Evolutionary conservation across 2,329 filamentous ascomycete species (phyloP), one percentile per base, ranked within the genome.

Genomic region (Penicillium sp.): DNA sequence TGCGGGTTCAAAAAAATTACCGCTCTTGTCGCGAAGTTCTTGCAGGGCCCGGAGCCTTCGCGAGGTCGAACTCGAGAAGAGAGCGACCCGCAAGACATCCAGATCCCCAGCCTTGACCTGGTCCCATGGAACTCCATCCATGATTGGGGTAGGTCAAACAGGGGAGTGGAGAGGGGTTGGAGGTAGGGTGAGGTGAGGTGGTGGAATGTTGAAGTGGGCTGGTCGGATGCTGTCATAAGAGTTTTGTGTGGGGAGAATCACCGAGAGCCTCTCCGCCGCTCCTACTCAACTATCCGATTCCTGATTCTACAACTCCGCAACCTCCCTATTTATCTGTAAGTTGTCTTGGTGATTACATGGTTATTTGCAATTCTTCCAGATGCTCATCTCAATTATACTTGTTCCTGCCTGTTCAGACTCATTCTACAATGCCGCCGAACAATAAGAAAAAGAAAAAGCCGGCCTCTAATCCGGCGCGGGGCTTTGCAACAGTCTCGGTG

Each of bases 361-460:
- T 48, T 4, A 16, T 11, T 14, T 37, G 14, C 11, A 42, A 24
- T 11, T 6, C 10, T 19, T 33, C n/a, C 22, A 37, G 19, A 8
- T 31, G n/a, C 44, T 53, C 31, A 52, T 35, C 48, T 16, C 13
- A 6, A 27, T 21, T 46, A 22, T 21, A 11, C 35, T 26, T 16
- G 21, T 47, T 5, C 22, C 27, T 6, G 31, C 31, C 11, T 27
- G 2, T 24, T 27, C 53, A 62, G 59, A 56, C 45, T 24, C 37
- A 61, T 64, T 35, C 42, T 27, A 50, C 46, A 49, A 93, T 93
- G 90, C 88, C 89, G 39, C 71, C 77, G 14, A 79, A 81, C 60
- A 90, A 90, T 60, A 90, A 91, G 76, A 96, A 96, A 79, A 96
- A 97, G 80, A 96, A 91, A 82, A 98, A 97, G 84, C 83, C 90